A percentile compares a stretch with the other conserved stretches of the same genome.
Evolutionary conservation across 2,329 filamentous ascomycete species (phyloP).

Genomic region (Aspergillus melleus): DNA sequence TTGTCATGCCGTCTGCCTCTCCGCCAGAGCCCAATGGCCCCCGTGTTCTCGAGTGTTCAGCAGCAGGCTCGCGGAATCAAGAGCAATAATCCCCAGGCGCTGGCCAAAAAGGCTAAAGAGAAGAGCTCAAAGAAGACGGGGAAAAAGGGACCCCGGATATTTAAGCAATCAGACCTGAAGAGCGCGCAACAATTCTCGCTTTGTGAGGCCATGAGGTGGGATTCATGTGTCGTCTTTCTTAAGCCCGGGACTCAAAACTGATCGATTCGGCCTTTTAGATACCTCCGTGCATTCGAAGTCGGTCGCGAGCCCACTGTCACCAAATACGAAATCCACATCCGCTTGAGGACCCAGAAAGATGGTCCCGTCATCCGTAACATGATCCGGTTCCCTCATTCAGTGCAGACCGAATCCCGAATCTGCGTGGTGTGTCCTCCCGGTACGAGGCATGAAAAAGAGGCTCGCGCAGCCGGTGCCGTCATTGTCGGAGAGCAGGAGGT

Average conservation of each 20-base stretch:
- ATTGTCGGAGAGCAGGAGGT: constrained; percentile 83
- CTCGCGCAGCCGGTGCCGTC: constrained; percentile 73
- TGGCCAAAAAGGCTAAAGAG: constrained; percentile 47
- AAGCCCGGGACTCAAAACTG: constrained; percentile 12
- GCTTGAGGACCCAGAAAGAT: constrained; percentile 79
- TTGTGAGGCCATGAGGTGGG: constrained; percentile 83
- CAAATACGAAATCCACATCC: constrained; percentile 89
- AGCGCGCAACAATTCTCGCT: constrained; percentile 74
- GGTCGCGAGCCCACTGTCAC: constrained; percentile 69
- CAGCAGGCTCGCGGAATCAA: constrained; percentile 40
- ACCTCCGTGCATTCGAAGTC: constrained; percentile 89
- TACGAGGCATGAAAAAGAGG: constrained; percentile 71
- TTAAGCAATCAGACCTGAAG: constrained; percentile 62
- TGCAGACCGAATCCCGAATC: constrained; percentile 84
- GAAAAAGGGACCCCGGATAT: constrained; percentile 67
- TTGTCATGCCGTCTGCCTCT: constrained; percentile 34
- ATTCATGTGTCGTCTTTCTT: not conserved
- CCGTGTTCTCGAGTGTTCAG: constrained; percentile 32
- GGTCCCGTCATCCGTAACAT: constrained; percentile 85
- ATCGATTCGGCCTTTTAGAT: constrained; percentile 54
- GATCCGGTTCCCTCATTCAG: constrained; percentile 82
- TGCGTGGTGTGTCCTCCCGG: constrained; percentile 88
- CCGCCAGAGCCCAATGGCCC: constrained; percentile 31
- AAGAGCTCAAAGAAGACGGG: constrained; percentile 61
- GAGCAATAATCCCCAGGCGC: constrained; percentile 35